Conservation (phyloP, 2,329 filamentous ascomycete species). For the Paraphaeosphaeria sporulosa region DNA sequence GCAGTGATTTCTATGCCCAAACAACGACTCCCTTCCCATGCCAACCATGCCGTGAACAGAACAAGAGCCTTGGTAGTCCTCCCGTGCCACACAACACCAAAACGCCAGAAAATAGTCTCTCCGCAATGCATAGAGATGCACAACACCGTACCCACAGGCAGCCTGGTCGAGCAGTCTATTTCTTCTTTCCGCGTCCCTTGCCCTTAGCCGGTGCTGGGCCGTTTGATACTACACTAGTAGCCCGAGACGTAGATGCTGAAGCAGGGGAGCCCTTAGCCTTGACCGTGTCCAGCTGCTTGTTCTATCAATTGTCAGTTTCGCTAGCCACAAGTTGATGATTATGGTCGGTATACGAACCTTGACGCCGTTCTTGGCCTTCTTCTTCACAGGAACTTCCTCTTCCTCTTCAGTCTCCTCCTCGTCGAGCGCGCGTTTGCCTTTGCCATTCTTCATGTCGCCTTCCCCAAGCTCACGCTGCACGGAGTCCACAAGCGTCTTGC, state of each 20-base stretch:
- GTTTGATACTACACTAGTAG: conserved; percentile 85
- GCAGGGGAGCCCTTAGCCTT: conserved; percentile 78
- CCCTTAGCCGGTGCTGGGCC: conserved; percentile 61
- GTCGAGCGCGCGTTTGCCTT: conserved; percentile 78
- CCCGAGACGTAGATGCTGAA: conserved; percentile 80
- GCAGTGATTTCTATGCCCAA: neutral
- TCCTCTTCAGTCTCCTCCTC: conserved; percentile 85
- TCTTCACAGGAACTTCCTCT: conserved; percentile 83
- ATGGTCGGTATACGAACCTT: conserved; percentile 73
- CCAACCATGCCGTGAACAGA: conserved; percentile 10
- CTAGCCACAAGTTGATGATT: neutral
- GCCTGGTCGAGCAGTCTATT: conserved; percentile 28
- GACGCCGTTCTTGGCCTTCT: conserved; percentile 88
- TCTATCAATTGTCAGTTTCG: conserved; percentile 62
- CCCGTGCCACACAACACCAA: conserved; percentile 12
- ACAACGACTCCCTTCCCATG: neutral
- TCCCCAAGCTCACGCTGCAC: conserved; percentile 91
- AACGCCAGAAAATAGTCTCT: conserved; percentile 9
- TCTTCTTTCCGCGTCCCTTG: conserved; percentile 61
- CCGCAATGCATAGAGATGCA: neutral
- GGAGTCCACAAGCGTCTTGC: conserved; percentile 91
- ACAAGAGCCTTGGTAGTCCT: neutral
- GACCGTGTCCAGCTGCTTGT: conserved; percentile 89
- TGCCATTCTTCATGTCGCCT: conserved; percentile 65
- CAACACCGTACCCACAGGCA: neutral